Evolutionary conservation across 345 rosid genomes (phyloP).

Genomic region (Lepidium africanum): DNA sequence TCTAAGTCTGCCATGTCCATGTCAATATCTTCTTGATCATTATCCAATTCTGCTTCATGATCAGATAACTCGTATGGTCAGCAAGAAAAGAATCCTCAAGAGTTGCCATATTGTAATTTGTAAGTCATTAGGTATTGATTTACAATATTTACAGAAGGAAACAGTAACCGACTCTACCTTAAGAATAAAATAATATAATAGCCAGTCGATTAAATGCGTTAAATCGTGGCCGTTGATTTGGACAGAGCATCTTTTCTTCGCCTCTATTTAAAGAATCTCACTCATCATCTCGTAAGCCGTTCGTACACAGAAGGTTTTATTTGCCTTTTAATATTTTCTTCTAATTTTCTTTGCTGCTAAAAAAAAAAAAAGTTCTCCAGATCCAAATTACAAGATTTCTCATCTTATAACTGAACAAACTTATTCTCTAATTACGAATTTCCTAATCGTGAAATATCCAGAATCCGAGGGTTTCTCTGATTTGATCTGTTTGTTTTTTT

Average conservation of each 20-base stretch:
- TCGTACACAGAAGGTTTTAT: conserved; percentile 1
- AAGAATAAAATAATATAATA: neutral
- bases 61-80: conserved; percentile 78
- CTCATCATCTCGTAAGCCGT: conserved; percentile 19
- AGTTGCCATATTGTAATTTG: conserved; percentile 48
- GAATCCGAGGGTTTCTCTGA: neutral
- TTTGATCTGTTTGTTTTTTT: neutral
- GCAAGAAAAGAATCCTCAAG: conserved; percentile 77
- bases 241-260: neutral
- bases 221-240: conserved; percentile 4
- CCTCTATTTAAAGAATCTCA: conserved; percentile 21
- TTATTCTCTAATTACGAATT: neutral
- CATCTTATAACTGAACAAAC: conserved; percentile 1
- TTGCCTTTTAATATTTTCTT: neutral
- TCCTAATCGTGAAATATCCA: neutral
- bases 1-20: conserved; percentile 64
- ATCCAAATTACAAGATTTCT: conserved; percentile 12
- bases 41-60: conserved; percentile 54
- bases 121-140: too few species aligned
- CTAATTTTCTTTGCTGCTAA: neutral
- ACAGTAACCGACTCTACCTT: conserved; percentile 20
- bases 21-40: conserved; percentile 55
- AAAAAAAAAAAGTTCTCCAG: neutral
- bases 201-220: conserved; percentile 3
- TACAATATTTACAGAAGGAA: conserved; percentile 1